Conservation (phyloP, 192 early-diverging fungal species). For the Backusella morwellensis region DNA sequence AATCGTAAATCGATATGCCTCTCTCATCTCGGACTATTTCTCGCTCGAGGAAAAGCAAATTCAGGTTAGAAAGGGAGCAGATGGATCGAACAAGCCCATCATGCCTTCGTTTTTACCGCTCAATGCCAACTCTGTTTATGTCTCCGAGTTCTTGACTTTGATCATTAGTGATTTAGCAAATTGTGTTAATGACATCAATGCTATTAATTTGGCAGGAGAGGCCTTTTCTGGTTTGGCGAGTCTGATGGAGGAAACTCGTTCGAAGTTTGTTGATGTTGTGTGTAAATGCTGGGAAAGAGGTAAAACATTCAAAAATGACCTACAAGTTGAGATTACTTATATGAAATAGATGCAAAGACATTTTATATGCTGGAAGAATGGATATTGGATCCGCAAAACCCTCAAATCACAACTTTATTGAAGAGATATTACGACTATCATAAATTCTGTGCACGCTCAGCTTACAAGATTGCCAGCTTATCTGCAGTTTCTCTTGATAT, state of each 20-base stretch:
- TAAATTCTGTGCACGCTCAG: slow-evolving; percentile 61
- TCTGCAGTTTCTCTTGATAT: slow-evolving; percentile 43
- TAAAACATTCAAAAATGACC: slow-evolving; percentile 28
- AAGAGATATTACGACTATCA: slow-evolving; percentile 68
- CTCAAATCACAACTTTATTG: slow-evolving; percentile 61
- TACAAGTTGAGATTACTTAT: neutral
- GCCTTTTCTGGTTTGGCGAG: slow-evolving; percentile 65
- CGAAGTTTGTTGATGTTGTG: slow-evolving; percentile 68
- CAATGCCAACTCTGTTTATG: slow-evolving; percentile 59
- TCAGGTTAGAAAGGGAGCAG: neutral
- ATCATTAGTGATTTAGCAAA: slow-evolving; percentile 74
- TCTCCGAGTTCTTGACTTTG: slow-evolving; percentile 73
- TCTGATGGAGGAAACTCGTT: slow-evolving; percentile 70
- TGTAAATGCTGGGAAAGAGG: slow-evolving; percentile 79
- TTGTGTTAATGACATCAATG: slow-evolving; percentile 76
- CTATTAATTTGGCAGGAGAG: slow-evolving; percentile 70
- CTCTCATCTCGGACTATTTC: slow-evolving; percentile 56
- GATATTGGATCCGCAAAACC: slow-evolving; percentile 58
- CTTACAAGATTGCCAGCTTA: slow-evolving; percentile 57
- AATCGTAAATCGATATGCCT: slow-evolving; percentile 60
- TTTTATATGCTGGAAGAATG: slow-evolving; percentile 76
- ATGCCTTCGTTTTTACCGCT: slow-evolving; percentile 36
- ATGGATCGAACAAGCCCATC: neutral
- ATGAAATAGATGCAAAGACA: slow-evolving; percentile 55
- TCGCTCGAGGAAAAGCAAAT: slow-evolving; percentile 11